Conservation (phyloP, 2,329 filamentous ascomycete species). For the Fusarium sp. region DNA sequence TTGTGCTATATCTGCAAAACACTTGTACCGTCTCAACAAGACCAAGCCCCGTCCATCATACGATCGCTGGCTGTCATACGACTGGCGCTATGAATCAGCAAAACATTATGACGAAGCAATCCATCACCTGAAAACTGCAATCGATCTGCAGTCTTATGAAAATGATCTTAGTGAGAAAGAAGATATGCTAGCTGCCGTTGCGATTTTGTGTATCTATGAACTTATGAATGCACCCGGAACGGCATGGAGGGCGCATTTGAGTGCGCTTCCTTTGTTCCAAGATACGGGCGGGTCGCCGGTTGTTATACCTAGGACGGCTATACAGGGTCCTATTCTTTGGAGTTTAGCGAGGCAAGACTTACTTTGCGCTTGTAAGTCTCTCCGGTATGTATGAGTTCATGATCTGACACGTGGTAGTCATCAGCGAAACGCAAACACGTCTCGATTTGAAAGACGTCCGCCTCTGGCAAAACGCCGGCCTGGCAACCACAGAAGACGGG, state of each 20-base stretch:
- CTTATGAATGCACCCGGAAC: conserved; percentile 72
- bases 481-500: conserved; percentile 56
- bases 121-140: conserved; percentile 21
- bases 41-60: neutral
- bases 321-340: conserved; percentile 42
- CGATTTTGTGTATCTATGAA: conserved; percentile 75
- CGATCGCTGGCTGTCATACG: neutral
- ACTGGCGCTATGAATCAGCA: conserved; percentile 40
- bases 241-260: conserved; percentile 73
- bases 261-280: conserved; percentile 72
- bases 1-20: conserved; percentile 39
- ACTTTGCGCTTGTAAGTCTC: conserved; percentile 35
- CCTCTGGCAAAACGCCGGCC: conserved; percentile 72
- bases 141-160: conserved; percentile 52
- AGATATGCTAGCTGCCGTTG: conserved; percentile 70
- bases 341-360: conserved; percentile 39
- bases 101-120: conserved; percentile 42
- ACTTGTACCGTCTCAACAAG: conserved; percentile 14
- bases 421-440: conserved; percentile 43
- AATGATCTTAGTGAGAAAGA: conserved; percentile 46
- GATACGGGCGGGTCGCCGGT: conserved; percentile 48
- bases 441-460: conserved; percentile 69
- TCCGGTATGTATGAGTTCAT: accelerated
- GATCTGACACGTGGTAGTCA: conserved; percentile 9
- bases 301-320: conserved; percentile 34